These are phyloP conservation scores for Colletotrichum sp. DNA, from an alignment of 2,329 filamentous ascomycete species.

Conservation along the genomic window DNA sequence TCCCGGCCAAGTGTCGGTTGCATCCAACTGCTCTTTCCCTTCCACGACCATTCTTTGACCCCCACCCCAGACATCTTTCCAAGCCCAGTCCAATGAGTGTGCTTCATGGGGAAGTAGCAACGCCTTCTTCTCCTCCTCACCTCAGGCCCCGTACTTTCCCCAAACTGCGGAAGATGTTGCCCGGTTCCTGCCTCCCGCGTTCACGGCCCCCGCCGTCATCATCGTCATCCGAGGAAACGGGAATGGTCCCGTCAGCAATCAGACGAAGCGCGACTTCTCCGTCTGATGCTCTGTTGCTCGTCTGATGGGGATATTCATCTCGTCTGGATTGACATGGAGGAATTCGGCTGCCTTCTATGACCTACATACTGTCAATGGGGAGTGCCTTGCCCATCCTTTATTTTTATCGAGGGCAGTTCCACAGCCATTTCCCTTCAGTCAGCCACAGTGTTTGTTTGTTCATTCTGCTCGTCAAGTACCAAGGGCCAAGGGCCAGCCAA, in stretches of 20 bases:
- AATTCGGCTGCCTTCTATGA: background rate
- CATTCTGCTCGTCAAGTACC: background rate
- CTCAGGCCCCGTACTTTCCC: background rate
- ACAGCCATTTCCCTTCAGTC: background rate
- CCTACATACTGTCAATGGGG: background rate
- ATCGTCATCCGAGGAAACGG: background rate
- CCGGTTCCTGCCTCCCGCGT: background rate
- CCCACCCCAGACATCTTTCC: background rate
- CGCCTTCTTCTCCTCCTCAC: background rate
- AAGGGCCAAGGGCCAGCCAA: background rate
- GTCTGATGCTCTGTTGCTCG: background rate
- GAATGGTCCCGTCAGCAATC: background rate
- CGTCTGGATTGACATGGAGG: background rate
- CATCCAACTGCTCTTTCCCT: background rate
- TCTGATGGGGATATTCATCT: background rate
- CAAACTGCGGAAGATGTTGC: background rate
- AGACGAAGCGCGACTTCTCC: background rate
- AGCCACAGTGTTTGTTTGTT: background rate
- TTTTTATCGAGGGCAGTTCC: background rate
- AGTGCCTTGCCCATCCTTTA: background rate
- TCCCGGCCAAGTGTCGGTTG: background rate
- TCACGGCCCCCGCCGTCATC: background rate
- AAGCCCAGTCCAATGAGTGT: background rate
- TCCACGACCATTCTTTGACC: background rate
- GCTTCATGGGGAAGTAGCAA: background rate